Conservation (phyloP, 1,284 basidiomycete genomes). For the Pseudozyma hubeiensis region DNA sequence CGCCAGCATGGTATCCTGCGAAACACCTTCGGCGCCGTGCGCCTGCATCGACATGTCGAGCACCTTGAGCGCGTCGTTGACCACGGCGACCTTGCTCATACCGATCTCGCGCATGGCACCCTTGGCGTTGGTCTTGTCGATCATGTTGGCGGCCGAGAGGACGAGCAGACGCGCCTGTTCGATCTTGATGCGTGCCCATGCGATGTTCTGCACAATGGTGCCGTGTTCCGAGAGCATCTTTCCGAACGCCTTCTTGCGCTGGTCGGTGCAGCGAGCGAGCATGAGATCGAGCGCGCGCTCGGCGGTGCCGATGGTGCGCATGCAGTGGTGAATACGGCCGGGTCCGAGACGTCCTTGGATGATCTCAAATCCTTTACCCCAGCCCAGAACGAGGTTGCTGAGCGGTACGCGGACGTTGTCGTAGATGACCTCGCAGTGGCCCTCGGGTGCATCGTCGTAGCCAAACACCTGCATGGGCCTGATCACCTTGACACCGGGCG, state of each 20-base stretch:
- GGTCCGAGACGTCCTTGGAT: constrained; percentile 97
- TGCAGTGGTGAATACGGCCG: constrained; percentile 92
- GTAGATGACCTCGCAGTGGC: constrained; percentile 94
- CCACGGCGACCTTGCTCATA: constrained; percentile 90
- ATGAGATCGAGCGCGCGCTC: constrained; percentile 86
- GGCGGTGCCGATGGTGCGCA: constrained; percentile 93
- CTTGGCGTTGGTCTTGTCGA: constrained; percentile 89
- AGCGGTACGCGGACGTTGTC: constrained; percentile 90
- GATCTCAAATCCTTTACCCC: constrained; percentile 95
- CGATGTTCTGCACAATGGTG: constrained; percentile 90
- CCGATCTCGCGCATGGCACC: constrained; percentile 97
- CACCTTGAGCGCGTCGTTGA: constrained; percentile 84
- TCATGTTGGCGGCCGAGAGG: constrained; percentile 91
- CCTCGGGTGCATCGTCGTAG: constrained; percentile 71
- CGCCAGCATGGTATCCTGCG: constrained; percentile 87
- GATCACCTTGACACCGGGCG: constrained; percentile 87
- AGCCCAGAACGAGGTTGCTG: constrained; percentile 85
- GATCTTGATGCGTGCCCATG: constrained; percentile 90
- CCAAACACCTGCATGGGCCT: constrained; percentile 84
- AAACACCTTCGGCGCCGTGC: constrained; percentile 91
- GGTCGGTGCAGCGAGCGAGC: constrained; percentile 91
- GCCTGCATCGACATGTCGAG: constrained; percentile 93
- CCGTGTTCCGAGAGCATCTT: constrained; percentile 92
- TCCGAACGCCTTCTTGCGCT: constrained; percentile 89
- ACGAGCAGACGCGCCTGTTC: constrained; percentile 88